Conservation (phyloP, 2,329 filamentous ascomycete species). For the Arthrobotrys sphaeroides region DNA sequence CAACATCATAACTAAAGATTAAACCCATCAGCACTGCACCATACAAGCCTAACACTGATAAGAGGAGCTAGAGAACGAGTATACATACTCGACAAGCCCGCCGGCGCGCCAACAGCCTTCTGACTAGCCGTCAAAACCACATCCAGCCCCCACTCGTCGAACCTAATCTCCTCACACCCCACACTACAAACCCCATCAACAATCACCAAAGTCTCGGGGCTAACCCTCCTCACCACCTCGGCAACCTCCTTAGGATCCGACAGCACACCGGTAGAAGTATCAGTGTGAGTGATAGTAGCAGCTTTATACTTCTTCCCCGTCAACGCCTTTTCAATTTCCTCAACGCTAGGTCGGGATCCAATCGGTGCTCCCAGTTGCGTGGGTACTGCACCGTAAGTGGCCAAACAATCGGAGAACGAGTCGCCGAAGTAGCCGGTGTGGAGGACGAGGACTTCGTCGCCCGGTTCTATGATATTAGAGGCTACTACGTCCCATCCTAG, state of each 20-base stretch:
- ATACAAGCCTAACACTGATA: not conserved
- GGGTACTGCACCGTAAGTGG: conserved; percentile 87
- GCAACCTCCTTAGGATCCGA: conserved; percentile 87
- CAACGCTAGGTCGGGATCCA: conserved; percentile 83
- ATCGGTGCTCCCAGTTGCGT: conserved; percentile 90
- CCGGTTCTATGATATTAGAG: conserved; percentile 88
- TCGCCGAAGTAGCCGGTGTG: conserved; percentile 96
- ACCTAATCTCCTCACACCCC: conserved; percentile 92
- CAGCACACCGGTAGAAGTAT: conserved; percentile 94
- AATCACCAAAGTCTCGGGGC: conserved; percentile 87
- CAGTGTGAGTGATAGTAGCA: conserved; percentile 93
- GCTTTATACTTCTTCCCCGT: conserved; percentile 93
- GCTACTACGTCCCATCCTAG: conserved; percentile 96
- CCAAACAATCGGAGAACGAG: conserved; percentile 89
- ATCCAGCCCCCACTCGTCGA: conserved; percentile 94
- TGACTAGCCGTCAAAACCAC: conserved; percentile 93
- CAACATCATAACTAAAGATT: conserved; percentile 78
- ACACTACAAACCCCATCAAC: conserved; percentile 98
- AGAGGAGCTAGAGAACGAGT: not conserved
- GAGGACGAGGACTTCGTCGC: conserved; percentile 89
- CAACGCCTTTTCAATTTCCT: conserved; percentile 87
- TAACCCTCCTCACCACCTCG: conserved; percentile 83
- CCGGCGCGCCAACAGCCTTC: conserved; percentile 95
- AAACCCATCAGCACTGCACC: not conserved
- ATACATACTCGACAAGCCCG: conserved; percentile 76